Conservation (phyloP, 148 eudicot genomes). For the Hydrangea macrophylla region DNA sequence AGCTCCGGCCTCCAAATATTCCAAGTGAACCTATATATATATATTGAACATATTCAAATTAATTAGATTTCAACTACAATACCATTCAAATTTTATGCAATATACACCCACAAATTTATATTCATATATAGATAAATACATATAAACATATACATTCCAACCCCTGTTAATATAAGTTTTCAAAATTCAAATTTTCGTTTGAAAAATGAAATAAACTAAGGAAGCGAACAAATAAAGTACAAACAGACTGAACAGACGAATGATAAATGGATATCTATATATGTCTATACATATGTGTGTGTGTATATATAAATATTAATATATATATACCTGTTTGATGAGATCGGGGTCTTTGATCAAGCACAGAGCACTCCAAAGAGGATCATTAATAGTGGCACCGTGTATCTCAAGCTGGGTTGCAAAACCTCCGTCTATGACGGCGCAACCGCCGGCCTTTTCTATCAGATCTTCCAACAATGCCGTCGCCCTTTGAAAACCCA, state of each 20-base stretch:
- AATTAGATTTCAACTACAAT: constrained; percentile 4
- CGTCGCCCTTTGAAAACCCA: constrained; percentile 24
- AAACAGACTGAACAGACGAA: not conserved
- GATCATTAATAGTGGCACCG: constrained; percentile 65
- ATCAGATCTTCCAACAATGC: constrained; percentile 55
- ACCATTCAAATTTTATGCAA: not conserved
- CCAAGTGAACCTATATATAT: constrained; percentile 69
- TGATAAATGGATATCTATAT: not conserved
- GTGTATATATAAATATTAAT: not conserved
- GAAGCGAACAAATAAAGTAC: not conserved
- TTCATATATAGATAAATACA: no score
- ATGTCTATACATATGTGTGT: not conserved
- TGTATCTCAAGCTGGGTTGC: constrained; percentile 76
- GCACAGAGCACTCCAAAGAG: constrained; percentile 80
- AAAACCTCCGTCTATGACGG: constrained; percentile 73
- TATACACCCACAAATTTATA: not conserved
- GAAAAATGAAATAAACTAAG: no score
- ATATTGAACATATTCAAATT: not conserved
- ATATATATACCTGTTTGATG: constrained; percentile 40
- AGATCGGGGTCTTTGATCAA: constrained; percentile 67
- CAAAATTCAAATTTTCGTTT: no score
- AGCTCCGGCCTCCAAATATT: constrained; percentile 89
- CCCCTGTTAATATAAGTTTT: not conserved
- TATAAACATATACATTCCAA: not conserved
- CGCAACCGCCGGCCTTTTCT: constrained; percentile 68